phyloP scores from a whole-genome alignment of 2,329 filamentous ascomycete species.

The Westerdykella sp. region DNA sequence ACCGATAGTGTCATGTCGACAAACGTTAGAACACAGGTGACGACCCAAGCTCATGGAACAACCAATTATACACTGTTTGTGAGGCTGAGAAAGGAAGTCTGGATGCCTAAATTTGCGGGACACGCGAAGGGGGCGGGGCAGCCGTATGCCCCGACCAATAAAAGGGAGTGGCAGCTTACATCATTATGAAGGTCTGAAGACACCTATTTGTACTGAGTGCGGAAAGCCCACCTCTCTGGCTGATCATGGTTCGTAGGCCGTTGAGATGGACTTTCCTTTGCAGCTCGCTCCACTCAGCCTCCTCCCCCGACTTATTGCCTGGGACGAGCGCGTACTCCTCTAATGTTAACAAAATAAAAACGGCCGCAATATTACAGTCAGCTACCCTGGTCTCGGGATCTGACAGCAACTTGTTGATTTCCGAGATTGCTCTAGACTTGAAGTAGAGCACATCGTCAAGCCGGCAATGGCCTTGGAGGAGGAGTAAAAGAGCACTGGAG shows the following conservation, averaged over 20 bases:
- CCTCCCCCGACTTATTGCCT: constrained; percentile 9
- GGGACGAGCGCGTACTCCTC: constrained; percentile 26
- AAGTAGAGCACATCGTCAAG: constrained; percentile 13
- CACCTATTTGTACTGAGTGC: constrained; percentile 21
- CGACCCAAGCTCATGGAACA: too few species aligned
- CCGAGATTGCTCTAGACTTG: constrained; percentile 23
- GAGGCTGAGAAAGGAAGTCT: neutral
- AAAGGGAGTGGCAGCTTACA: constrained; percentile 16
- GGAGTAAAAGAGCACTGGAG: constrained; percentile 18
- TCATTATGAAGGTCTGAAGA: constrained; percentile 28
- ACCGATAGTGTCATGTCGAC: too few species aligned
- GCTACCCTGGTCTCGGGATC: constrained; percentile 16
- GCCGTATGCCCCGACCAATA: neutral
- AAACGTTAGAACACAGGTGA: too few species aligned
- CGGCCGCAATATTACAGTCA: constrained; percentile 30
- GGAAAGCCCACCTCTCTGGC: constrained; percentile 29
- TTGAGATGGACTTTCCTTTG: constrained; percentile 23
- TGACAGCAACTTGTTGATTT: constrained; percentile 24
- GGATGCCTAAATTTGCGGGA: neutral
- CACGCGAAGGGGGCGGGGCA: too few species aligned
- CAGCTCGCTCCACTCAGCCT: constrained; percentile 14
- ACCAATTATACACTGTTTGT: too few species aligned
- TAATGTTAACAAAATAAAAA: constrained; percentile 27
- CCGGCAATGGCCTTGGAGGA: constrained; percentile 8
- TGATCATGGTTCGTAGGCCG: constrained; percentile 28